Base-by-base conservation (phyloP, 345 rosid species). In the Brassica carinata region DNA sequence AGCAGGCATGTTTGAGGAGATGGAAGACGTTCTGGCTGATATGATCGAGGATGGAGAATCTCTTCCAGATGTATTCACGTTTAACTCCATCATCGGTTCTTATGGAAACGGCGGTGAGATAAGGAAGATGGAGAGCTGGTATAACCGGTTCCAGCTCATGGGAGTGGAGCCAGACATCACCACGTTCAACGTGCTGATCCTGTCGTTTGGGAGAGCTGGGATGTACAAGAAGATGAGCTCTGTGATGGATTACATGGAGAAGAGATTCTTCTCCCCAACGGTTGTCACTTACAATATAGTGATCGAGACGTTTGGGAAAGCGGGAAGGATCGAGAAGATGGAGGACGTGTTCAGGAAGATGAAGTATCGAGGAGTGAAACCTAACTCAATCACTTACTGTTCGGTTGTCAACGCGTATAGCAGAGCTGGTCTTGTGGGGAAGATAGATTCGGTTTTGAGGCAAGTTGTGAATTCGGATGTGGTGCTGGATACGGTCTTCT, bases 331-430 rank as follows among this genome's bases (percentile, higher is more conserved):
- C 5, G 89, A 82, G 82, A 83, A 85, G 79, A 90, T 92, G 97
- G 96, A 91, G 19, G 87, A 88, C 18, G 45, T 83, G 67, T 92
- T 89, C 80, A 82, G 78, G 89, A 84, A 80, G 73, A 91, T 90
- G 95, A 94, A 91, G 83, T 87, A 90, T 85, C 85, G 15, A 36
- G 97, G 98, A 64, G 87, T 90, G 86, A 94, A 94, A 85, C 97
- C 97, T 5, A 90, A 86, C 82, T 85, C 87, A 26, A 78, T 91
- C 38, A 94, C 97, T 0, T 92, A 91, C 67, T 92, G 92, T 78
- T 88, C 97, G 48, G 88, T 92, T 71, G 90, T 91, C 29, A 83
- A 86, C 75, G 94, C 90, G 31, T 90, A 90, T 74, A 75, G 88
- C 70, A 85, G 84, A 89, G 89, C 88, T 19, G 89, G 97, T 71